Evolutionary conservation across 1,284 basidiomycete genomes (phyloP).

Genomic region (Crepidotus sp.): DNA sequence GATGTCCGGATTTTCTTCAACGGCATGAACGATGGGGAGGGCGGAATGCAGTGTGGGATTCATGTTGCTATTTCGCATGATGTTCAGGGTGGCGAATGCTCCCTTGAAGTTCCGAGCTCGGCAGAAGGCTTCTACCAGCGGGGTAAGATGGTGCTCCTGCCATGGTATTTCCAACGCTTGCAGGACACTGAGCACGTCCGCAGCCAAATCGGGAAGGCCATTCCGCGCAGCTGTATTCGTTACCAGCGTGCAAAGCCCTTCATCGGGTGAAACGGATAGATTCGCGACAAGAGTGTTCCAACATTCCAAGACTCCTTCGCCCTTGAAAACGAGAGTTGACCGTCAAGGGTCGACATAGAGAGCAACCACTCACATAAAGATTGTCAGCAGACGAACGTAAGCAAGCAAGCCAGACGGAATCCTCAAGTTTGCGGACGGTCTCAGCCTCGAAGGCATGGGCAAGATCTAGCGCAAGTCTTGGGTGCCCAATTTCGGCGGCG

Average conservation of each 20-base stretch:
- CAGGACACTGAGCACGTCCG: slow-evolving; percentile 51
- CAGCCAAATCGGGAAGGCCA: slow-evolving; percentile 61
- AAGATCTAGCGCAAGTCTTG: slow-evolving; percentile 63
- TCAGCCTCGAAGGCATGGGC: slow-evolving; percentile 47
- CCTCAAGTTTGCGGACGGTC: slow-evolving; percentile 43
- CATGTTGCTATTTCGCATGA: slow-evolving; percentile 47
- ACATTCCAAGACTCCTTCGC: slow-evolving; percentile 52
- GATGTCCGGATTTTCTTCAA: slow-evolving; percentile 40
- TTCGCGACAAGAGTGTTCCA: slow-evolving; percentile 57
- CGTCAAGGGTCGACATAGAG: neutral
- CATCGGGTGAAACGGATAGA: slow-evolving; percentile 53
- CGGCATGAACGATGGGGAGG: slow-evolving; percentile 40
- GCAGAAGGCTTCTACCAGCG: slow-evolving; percentile 59
- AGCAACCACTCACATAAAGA: slow-evolving; percentile 47
- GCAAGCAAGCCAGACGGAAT: slow-evolving; percentile 50
- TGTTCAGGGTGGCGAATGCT: slow-evolving; percentile 44
- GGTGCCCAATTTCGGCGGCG: slow-evolving; percentile 39
- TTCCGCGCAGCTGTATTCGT: slow-evolving; percentile 66
- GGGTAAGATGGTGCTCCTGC: slow-evolving; percentile 64
- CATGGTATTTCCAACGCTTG: slow-evolving; percentile 37
- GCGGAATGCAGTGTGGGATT: slow-evolving; percentile 39
- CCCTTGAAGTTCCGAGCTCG: slow-evolving; percentile 44
- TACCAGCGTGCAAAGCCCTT: slow-evolving; percentile 63
- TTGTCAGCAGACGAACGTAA: slow-evolving; percentile 47
- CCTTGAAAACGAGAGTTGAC: slow-evolving; percentile 31